Percentiles rank a stretch among this genome's conserved stretches.
These are phyloP conservation scores for Priceomyces fermenticarens DNA, from an alignment of 805 yeast genomes.

Conservation along the genomic window DNA sequence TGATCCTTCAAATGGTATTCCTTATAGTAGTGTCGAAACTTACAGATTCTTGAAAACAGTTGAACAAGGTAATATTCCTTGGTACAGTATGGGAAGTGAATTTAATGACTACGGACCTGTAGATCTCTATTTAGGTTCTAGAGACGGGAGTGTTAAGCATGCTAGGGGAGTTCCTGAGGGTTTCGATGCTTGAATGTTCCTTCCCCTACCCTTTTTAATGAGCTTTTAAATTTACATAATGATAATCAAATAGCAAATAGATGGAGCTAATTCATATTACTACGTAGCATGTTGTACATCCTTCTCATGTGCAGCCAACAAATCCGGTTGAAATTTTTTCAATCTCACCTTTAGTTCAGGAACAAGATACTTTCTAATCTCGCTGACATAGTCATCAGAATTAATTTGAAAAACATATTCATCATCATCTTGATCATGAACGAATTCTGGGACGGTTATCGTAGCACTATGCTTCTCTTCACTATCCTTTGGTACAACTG, in stretches of 20 bases:
- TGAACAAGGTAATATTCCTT: conserved; percentile 46
- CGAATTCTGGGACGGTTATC: conserved; percentile 59
- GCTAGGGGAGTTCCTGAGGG: conserved; percentile 91
- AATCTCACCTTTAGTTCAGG: conserved; percentile 52
- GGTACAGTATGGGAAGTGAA: conserved; percentile 50
- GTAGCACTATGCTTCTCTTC: conserved; percentile 37
- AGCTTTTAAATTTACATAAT: too few relatives aligned
- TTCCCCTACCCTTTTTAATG: too few relatives aligned
- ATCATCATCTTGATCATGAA: conserved; percentile 73
- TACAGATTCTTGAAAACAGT: conserved; percentile 58
- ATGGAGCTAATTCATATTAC: conserved; percentile 4
- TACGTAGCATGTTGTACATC: conserved; percentile 55
- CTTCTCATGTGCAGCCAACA: conserved; percentile 58
- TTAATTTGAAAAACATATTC: conserved; percentile 53
- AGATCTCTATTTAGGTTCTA: conserved; percentile 39
- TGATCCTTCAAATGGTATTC: conserved; percentile 86
- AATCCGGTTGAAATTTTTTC: conserved; percentile 58
- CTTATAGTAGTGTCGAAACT: conserved; percentile 82
- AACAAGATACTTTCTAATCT: conserved; percentile 46
- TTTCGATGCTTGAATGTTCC: conserved; percentile 40
- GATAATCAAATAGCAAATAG: too few relatives aligned
- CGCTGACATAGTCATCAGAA: conserved; percentile 34
- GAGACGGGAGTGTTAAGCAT: conserved; percentile 57
- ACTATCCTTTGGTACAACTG: conserved; percentile 37
- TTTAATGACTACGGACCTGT: conserved; percentile 52